Evolutionary conservation across 345 rosid genomes (phyloP).

Genomic region (Eucalyptus marginata): DNA sequence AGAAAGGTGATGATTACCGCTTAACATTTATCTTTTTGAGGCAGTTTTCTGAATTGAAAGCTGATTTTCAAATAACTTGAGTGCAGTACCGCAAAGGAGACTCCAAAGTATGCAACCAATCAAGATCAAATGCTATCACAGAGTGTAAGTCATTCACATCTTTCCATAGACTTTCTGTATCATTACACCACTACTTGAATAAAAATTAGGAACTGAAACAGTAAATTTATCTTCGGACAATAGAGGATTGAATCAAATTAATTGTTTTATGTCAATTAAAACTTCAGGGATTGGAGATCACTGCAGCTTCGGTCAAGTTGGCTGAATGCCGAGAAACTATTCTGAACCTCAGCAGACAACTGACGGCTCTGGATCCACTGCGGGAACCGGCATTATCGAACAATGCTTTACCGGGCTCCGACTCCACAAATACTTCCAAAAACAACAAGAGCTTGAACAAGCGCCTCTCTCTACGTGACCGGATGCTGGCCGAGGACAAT

Average conservation of each 20-base stretch:
- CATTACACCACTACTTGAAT: neutral
- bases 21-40: neutral
- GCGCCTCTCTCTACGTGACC: slow-evolving; percentile 48
- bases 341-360: slow-evolving; percentile 58
- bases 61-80: neutral
- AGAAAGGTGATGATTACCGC: slow-evolving; percentile 43
- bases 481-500: slow-evolving; percentile 47
- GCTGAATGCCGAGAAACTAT: slow-evolving; percentile 92
- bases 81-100: slow-evolving; percentile 52
- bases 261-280: neutral
- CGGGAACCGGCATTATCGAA: slow-evolving; percentile 27
- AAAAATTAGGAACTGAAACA: neutral
- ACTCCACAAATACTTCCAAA: neutral
- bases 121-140: slow-evolving; percentile 32
- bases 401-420: slow-evolving; percentile 18
- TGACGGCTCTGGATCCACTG: slow-evolving; percentile 59
- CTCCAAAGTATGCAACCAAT: neutral
- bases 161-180: neutral
- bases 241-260: neutral
- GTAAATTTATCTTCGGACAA: neutral
- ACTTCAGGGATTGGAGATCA: slow-evolving; percentile 53
- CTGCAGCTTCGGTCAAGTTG: slow-evolving; percentile 64
- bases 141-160: slow-evolving; percentile 34
- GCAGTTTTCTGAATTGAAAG: neutral
- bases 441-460: slow-evolving; percentile 14